Conservation (phyloP, 306 rosid species). For the Vigna unguiculata region DNA sequence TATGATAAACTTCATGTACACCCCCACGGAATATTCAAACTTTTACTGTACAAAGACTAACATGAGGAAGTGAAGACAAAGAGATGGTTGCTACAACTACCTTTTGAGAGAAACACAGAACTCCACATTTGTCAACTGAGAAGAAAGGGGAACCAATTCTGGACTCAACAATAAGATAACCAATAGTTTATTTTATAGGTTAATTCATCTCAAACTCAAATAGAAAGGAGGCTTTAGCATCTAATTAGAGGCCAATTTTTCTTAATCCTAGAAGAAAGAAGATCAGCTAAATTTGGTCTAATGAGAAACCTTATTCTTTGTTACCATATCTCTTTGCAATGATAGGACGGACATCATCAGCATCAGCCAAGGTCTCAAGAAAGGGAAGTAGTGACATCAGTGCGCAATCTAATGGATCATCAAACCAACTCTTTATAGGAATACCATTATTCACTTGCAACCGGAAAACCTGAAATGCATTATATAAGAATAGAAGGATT, state of each 20-base stretch:
- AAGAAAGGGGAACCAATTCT: conserved; percentile 53
- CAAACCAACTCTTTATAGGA: conserved; percentile 99
- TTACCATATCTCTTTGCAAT: conserved; percentile 88
- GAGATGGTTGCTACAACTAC: conserved; percentile 67
- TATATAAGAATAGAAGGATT: conserved; percentile 48
- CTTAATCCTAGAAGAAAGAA: conserved; percentile 53
- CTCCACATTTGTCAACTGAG: conserved; percentile 68
- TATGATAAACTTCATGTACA: conserved; percentile 66
- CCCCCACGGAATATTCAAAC: conserved; percentile 53
- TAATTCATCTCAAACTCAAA: conserved; percentile 66
- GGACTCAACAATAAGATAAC: conserved; percentile 63
- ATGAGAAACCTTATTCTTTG: conserved; percentile 82
- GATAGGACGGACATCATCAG: conserved; percentile 96
- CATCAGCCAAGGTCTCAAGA: conserved; percentile 89
- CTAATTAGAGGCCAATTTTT: conserved; percentile 63
- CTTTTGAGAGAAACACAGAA: conserved; percentile 75
- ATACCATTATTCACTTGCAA: conserved; percentile 99
- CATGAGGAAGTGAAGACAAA: conserved; percentile 41
- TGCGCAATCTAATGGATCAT: conserved; percentile 85
- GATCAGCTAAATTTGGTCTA: conserved; percentile 68
- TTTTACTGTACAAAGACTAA: conserved; percentile 72
- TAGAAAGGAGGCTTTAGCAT: conserved; percentile 51
- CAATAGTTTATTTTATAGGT: conserved; percentile 68
- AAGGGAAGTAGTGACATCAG: conserved; percentile 94
- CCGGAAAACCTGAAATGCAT: conserved; percentile 85